These are phyloP conservation scores for Serendipita vermifera DNA, from an alignment of 768 basidiomycete species.

Conservation along the genomic window DNA sequence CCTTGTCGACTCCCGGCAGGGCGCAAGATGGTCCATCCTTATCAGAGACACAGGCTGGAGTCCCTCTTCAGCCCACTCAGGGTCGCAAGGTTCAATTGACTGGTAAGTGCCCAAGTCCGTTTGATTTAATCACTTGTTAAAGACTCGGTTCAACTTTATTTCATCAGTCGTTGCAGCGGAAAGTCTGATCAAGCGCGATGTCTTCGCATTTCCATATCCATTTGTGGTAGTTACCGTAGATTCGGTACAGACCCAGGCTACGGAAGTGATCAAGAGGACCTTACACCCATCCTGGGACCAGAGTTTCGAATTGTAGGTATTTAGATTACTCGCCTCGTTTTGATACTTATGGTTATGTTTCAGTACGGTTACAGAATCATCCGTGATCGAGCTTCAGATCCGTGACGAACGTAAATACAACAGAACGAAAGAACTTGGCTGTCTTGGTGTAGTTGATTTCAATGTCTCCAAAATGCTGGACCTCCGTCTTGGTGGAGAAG, in stretches of 20 bases:
- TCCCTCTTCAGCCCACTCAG: too few species aligned
- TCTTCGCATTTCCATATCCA: slow-evolving; percentile 90
- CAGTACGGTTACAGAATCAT: slow-evolving; percentile 91
- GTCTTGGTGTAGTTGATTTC: slow-evolving; percentile 93
- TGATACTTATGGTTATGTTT: slow-evolving; percentile 6
- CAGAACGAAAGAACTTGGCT: slow-evolving; percentile 95
- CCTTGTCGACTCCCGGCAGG: too few species aligned
- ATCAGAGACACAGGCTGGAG: too few species aligned
- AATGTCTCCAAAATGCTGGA: slow-evolving; percentile 60
- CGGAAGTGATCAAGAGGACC: slow-evolving; percentile 92
- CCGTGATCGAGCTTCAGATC: slow-evolving; percentile 96
- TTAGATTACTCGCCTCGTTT: not conserved
- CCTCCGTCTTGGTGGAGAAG: slow-evolving; percentile 83
- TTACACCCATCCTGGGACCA: slow-evolving; percentile 96
- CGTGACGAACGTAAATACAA: slow-evolving; percentile 99
- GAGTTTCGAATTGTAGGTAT: slow-evolving; percentile 84
- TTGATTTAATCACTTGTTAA: too few species aligned
- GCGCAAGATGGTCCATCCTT: too few species aligned
- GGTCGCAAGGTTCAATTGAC: too few species aligned
- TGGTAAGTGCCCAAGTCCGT: too few species aligned
- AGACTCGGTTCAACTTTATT: too few species aligned
- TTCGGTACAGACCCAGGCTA: slow-evolving; percentile 93
- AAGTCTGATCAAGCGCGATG: slow-evolving; percentile 84
- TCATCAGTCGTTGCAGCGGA: slow-evolving; percentile 86
- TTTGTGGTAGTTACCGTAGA: slow-evolving; percentile 98